These are phyloP conservation scores for Chiua virens DNA, from an alignment of 768 basidiomycete species.

Conservation along the genomic window DNA sequence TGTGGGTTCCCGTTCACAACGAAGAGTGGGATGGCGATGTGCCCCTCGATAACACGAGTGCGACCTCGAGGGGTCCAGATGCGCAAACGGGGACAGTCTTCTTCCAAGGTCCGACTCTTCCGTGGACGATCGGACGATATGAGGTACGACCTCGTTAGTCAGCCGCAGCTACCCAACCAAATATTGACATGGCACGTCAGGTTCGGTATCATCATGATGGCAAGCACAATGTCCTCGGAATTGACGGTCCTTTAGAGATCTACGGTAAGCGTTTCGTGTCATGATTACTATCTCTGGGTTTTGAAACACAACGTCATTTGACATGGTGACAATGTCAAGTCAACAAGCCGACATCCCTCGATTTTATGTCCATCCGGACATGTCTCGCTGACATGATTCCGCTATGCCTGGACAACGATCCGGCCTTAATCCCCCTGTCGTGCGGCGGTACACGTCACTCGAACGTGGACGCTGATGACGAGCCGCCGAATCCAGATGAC, in stretches of 20 bases:
- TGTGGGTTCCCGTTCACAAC: conserved; percentile 90
- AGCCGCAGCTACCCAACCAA: neutral
- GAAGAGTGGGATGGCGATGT: conserved; percentile 94
- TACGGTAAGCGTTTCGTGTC: conserved; percentile 58
- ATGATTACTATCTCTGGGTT: neutral
- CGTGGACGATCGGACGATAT: conserved; percentile 84
- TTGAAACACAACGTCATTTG: neutral
- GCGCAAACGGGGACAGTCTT: conserved; percentile 62
- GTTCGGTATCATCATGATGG: conserved; percentile 94
- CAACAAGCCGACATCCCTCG: conserved; percentile 61
- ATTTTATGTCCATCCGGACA: conserved; percentile 63
- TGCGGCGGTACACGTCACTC: conserved; percentile 43
- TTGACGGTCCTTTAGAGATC: conserved; percentile 85
- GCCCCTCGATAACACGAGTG: conserved; percentile 49
- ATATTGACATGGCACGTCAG: conserved; percentile 35
- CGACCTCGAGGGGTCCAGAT: conserved; percentile 37
- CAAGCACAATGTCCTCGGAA: conserved; percentile 92
- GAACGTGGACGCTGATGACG: conserved; percentile 17
- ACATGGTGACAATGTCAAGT: conserved; percentile 44
- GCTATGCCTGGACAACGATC: conserved; percentile 85
- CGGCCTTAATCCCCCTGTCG: conserved; percentile 72
- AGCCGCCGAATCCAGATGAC: conserved; percentile 78
- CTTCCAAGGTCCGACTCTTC: conserved; percentile 78
- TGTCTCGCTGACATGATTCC: conserved; percentile 77
- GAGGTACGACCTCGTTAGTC: conserved; percentile 46